These are phyloP conservation scores for Globisporangium middletonii DNA, from an alignment of 352 stramenopile genomes.

Conservation along the genomic window DNA sequence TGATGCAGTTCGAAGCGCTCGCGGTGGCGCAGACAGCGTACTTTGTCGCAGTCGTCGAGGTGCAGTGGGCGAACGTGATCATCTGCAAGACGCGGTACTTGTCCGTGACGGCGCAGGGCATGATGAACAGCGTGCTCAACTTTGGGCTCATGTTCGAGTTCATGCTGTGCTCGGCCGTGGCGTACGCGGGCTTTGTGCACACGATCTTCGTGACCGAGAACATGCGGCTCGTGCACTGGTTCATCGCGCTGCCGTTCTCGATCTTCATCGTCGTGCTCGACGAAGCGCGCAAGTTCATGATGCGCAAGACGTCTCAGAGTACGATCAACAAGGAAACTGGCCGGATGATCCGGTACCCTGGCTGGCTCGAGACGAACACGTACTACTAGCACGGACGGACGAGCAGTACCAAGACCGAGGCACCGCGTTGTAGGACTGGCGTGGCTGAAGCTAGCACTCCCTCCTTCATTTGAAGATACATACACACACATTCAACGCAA, in stretches of 20 bases:
- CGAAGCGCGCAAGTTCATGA: conserved; percentile 88
- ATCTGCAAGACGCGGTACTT: conserved; percentile 93
- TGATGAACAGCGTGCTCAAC: conserved; percentile 91
- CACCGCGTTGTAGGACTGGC: no score
- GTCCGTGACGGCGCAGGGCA: conserved; percentile 87
- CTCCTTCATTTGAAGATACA: no score
- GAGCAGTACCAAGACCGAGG: no score
- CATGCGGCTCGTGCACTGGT: conserved; percentile 89
- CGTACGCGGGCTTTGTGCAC: conserved; percentile 82
- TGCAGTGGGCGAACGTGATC: conserved; percentile 89
- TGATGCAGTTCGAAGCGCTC: conserved; percentile 83
- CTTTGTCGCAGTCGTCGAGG: conserved; percentile 83
- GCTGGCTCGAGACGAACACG: conserved; percentile 88
- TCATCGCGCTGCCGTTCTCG: conserved; percentile 85
- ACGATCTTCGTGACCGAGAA: conserved; percentile 80
- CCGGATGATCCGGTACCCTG: conserved; percentile 74
- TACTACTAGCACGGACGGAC: conserved; percentile 64
- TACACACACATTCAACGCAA: no score
- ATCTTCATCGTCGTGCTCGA: conserved; percentile 88
- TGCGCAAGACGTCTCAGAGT: conserved; percentile 74
- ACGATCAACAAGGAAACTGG: conserved; percentile 73
- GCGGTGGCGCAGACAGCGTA: conserved; percentile 81
- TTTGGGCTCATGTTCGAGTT: conserved; percentile 93
- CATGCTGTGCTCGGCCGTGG: conserved; percentile 77
- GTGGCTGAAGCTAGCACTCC: no score